phyloP scores from a whole-genome alignment of 2,329 filamentous ascomycete genomes.

The Paracoccidioides lutzii region DNA sequence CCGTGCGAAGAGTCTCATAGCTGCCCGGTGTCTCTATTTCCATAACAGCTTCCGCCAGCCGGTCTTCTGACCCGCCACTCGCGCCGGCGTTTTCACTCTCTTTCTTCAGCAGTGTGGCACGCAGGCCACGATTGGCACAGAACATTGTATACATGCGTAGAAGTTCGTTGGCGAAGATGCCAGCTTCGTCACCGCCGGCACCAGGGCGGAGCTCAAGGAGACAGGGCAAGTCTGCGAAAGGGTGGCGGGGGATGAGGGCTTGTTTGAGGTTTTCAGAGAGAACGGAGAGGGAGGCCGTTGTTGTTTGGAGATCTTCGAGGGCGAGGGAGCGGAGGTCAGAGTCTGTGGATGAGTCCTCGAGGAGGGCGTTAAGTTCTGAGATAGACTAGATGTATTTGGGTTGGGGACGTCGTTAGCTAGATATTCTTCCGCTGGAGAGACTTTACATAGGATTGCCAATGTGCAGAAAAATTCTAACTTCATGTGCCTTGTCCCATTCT shows the following conservation, averaged over 20 bases:
- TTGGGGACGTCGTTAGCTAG: neutral
- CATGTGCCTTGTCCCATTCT: conserved; percentile 46
- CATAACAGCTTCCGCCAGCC: conserved; percentile 75
- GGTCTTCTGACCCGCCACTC: conserved; percentile 48
- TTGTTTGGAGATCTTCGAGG: conserved; percentile 56
- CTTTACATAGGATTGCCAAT: neutral
- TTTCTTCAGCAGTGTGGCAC: conserved; percentile 61
- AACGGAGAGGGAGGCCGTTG: conserved; percentile 46
- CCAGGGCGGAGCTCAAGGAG: conserved; percentile 85
- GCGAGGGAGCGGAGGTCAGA: conserved; percentile 47
- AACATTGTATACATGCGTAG: conserved; percentile 81
- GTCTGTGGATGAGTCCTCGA: conserved; percentile 53
- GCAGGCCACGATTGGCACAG: conserved; percentile 56
- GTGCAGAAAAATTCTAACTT: conserved; percentile 28
- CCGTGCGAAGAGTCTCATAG: conserved; percentile 69
- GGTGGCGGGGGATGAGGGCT: conserved; percentile 72
- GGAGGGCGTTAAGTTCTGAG: conserved; percentile 60
- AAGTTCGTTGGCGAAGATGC: conserved; percentile 76
- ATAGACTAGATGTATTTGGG: conserved; percentile 32
- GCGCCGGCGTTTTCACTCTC: conserved; percentile 55
- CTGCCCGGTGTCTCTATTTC: conserved; percentile 65
- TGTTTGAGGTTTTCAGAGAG: conserved; percentile 58
- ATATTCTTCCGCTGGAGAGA: neutral
- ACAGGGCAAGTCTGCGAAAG: conserved; percentile 80
- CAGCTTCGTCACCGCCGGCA: conserved; percentile 80